Percentiles rank a stretch among this genome's conserved stretches.
These are phyloP conservation scores for Aspergillus sparsus DNA, from an alignment of 495 filamentous ascomycete species.

Conservation along the genomic window DNA sequence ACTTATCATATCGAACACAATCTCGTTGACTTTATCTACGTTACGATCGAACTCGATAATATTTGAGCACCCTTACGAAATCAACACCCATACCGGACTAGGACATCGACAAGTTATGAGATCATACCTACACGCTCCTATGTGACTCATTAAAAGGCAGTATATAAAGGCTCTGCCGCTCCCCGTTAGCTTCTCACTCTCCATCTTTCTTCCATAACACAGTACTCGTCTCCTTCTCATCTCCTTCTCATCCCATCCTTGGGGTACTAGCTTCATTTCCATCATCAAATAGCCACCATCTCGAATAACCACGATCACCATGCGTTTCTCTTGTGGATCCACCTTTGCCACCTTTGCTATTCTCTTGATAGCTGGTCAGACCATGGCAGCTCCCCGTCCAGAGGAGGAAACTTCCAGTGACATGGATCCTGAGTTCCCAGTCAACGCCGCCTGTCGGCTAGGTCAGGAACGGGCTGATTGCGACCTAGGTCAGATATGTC, in stretches of 20 bases:
- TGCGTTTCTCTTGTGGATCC: conserved; percentile 2
- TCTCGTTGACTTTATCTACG: no score
- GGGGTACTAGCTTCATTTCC: neutral
- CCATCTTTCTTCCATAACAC: no score
- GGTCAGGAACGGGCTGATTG: conserved; percentile 1
- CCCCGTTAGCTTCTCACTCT: no score
- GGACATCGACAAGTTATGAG: no score
- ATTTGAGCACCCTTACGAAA: no score
- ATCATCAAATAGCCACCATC: neutral
- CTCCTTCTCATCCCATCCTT: conserved; percentile 2
- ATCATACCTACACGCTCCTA: no score
- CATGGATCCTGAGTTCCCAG: neutral
- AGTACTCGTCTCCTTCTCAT: no score
- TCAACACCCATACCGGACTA: no score
- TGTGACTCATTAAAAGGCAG: no score
- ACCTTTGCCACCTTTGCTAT: conserved; percentile 7
- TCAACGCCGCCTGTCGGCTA: neutral
- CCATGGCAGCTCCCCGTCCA: neutral
- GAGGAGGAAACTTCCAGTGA: neutral
- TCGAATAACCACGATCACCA: conserved; percentile 3
- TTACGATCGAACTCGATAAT: no score
- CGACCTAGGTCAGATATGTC: conserved; percentile 10
- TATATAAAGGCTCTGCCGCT: no score
- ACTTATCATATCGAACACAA: no score
- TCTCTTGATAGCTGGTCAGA: neutral